phyloP scores from a whole-genome alignment of 495 filamentous ascomycete species.

The Bathelium albidoporum region DNA sequence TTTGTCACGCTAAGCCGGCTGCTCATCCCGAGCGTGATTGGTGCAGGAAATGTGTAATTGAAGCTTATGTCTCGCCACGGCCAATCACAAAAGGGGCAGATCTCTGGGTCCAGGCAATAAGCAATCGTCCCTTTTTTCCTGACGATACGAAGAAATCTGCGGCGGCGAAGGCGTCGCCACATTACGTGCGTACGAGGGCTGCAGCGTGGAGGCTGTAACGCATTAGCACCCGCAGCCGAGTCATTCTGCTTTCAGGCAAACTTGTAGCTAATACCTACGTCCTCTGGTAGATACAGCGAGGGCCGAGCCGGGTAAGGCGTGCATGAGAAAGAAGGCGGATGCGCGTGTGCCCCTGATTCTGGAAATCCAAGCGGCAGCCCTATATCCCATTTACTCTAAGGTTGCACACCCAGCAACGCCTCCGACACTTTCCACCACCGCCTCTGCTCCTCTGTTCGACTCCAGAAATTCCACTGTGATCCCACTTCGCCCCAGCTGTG shows the following conservation, averaged over 20 bases:
- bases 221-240: not conserved
- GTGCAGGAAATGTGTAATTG: not conserved
- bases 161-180: not conserved
- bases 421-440: not conserved
- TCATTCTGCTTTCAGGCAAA: not conserved
- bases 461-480: not conserved
- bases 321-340: not conserved
- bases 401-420: not conserved
- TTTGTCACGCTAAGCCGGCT: not conserved
- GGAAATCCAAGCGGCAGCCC: not conserved
- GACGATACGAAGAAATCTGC: not conserved
- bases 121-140: not conserved
- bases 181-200: not conserved
- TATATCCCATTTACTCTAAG: not conserved
- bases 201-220: not conserved
- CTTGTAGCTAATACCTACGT: not conserved
- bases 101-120: too few relatives aligned
- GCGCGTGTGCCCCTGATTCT: not conserved
- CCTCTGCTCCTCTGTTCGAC: not conserved
- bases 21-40: not conserved
- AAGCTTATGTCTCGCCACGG: not conserved
- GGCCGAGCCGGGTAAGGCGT: not conserved
- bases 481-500: not conserved
- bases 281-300: not conserved
- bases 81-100: not conserved